Evolutionary conservation across 129 eudicot genomes (phyloP).

Genomic region (Helianthus tuberosus): DNA sequence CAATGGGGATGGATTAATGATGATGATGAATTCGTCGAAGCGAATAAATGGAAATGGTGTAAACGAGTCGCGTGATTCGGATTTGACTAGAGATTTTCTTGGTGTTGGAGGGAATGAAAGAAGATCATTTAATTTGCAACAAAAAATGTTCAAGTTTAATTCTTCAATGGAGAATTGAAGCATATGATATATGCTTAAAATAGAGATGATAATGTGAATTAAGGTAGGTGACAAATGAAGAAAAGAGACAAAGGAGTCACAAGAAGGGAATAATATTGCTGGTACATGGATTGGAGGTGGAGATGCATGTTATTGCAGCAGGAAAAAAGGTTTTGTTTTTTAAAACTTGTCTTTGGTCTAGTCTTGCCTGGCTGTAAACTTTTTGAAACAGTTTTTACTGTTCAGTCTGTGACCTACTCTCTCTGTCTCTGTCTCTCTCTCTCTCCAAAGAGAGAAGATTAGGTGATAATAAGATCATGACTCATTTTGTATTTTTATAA

Average conservation of each 20-base stretch:
- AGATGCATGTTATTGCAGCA: conserved; percentile 43
- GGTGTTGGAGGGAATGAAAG: conserved; percentile 70
- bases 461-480: neutral
- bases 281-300: conserved; percentile 42
- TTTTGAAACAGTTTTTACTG: conserved; percentile 36
- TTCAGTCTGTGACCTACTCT: conserved; percentile 24
- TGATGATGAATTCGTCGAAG: conserved; percentile 42
- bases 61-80: conserved; percentile 34
- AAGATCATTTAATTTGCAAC: conserved; percentile 42
- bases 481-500: neutral
- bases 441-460: neutral
- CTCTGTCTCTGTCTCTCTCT: neutral
- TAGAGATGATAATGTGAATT: conserved; percentile 8
- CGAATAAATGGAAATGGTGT: conserved; percentile 8
- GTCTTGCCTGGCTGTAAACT: conserved; percentile 37
- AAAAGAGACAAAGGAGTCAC: conserved; percentile 44
- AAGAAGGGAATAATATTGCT: conserved; percentile 42
- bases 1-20: conserved; percentile 39
- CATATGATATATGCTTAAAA: conserved; percentile 16
- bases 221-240: conserved; percentile 27
- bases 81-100: conserved; percentile 79
- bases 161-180: conserved; percentile 40
- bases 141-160: conserved; percentile 55
- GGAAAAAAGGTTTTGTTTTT: conserved; percentile 37
- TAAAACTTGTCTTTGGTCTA: conserved; percentile 32